Evolutionary conservation across 192 early-diverging fungal species (phyloP).

Genomic region (Phycomyces nitens): DNA sequence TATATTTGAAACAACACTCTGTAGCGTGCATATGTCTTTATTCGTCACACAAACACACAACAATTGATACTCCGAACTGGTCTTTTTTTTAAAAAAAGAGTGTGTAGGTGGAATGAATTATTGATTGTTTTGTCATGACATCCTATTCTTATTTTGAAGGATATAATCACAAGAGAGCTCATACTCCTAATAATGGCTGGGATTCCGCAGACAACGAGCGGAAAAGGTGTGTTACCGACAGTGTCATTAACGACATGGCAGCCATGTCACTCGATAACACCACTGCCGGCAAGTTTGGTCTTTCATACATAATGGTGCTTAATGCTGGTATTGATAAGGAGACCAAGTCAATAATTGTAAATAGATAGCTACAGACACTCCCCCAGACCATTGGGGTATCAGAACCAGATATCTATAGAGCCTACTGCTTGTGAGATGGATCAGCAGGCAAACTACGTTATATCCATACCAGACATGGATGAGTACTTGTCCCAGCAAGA

Average conservation of each 20-base stretch:
- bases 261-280: constrained; percentile 29
- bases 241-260: constrained; percentile 25
- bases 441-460: neutral
- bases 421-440: neutral
- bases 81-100: neutral
- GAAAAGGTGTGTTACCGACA: constrained; percentile 24
- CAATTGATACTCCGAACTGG: too few species aligned
- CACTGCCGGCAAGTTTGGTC: neutral
- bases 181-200: constrained; percentile 8
- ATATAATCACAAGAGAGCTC: neutral
- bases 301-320: neutral
- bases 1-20: too few species aligned
- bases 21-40: neutral
- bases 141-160: constrained; percentile 1
- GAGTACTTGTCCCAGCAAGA: constrained; percentile 13
- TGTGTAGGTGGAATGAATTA: neutral
- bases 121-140: neutral
- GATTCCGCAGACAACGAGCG: neutral
- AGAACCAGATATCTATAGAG: neutral
- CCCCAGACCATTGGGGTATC: too few species aligned
- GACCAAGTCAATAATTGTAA: too few species aligned
- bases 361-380: too few species aligned
- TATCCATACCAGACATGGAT: constrained; percentile 20
- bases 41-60: neutral
- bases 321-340: too few species aligned